These are phyloP conservation scores for Hippophae tibetana DNA, from an alignment of 306 rosid species.

Conservation along the genomic window DNA sequence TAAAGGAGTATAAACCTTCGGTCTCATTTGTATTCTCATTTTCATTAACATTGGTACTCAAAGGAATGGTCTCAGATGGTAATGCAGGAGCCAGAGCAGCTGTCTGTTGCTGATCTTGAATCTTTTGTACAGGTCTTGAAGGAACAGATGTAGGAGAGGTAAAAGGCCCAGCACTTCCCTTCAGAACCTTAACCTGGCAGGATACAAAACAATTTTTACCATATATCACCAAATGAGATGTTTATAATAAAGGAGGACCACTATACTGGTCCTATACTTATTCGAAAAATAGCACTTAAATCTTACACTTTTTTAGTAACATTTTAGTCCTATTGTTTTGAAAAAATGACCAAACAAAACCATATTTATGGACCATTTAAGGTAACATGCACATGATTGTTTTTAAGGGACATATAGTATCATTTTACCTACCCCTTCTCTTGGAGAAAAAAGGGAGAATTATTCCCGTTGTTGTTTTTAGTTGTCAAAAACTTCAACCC, in stretches of 20 bases:
- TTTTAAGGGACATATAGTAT: too few species aligned
- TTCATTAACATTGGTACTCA: slow-evolving; percentile 27
- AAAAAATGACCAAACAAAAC: too few species aligned
- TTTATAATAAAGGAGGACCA: too few species aligned
- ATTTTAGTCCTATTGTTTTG: too few species aligned
- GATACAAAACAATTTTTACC: background rate
- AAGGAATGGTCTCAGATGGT: slow-evolving; percentile 24
- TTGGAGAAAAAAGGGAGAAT: too few species aligned
- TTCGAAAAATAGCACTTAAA: too few species aligned
- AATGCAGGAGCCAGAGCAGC: slow-evolving; percentile 27
- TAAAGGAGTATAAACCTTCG: slow-evolving; percentile 42
- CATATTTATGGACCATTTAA: too few species aligned
- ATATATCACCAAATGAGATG: slow-evolving; percentile 1
- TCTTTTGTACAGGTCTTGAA: slow-evolving; percentile 34
- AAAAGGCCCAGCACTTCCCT: slow-evolving; percentile 32
- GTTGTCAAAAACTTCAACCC: too few species aligned
- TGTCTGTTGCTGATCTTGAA: slow-evolving; percentile 32
- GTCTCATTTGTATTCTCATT: slow-evolving; percentile 38
- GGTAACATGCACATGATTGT: too few species aligned
- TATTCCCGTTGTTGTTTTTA: too few species aligned
- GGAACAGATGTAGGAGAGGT: slow-evolving; percentile 25
- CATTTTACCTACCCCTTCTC: too few species aligned
- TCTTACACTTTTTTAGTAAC: background rate
- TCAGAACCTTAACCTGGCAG: slow-evolving; percentile 49
- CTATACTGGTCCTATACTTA: too few species aligned